Base-by-base conservation (phyloP, 192 early-diverging fungal species). In the Backusella mclennaniae region DNA sequence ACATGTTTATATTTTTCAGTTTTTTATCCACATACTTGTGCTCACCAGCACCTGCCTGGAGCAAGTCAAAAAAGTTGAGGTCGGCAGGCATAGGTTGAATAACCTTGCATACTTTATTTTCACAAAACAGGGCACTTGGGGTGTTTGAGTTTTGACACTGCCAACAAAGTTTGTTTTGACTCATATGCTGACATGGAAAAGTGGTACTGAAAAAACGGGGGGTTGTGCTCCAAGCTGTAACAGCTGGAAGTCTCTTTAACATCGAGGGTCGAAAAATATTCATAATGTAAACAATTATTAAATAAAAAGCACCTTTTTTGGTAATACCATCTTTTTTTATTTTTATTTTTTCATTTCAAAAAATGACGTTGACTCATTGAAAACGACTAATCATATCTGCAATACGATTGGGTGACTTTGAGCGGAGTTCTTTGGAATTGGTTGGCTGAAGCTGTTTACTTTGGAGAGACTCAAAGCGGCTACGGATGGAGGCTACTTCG, bases 31-130 rank as follows among this genome's bases (percentile, higher is more conserved):
- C 69, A 38, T 80, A 84, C 80, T 69, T 67, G 29, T 80, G 67
- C 14, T 67, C 44, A 3, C 74, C 78, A 6, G 41, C 44, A 53
- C 76, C 85, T 52, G 78, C 80, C 66, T 77, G 42, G 17, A 94
- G 82, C 52, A 92, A 81, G 68, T 91, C 86, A 77, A 85, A 90
- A 82, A 89, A 94, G 66, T 83, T 91, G 23, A 85, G 41, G 12
- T 84, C 86, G 4, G 73, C 21, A 19, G 80, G 79, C 21, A 86
- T 80, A 3, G 85, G 82, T 77, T 93, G 92, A 76, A 94, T 88
- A 21, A 80, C 84, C 8, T 80, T 82, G 80, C 90, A 92, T 31
- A 86, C 84, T 12, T 80, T 69, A 44, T 88, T 86, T 2, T 86
- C 84, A 80, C 92, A 94, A 46, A 89, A 79, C n/a, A 92, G 56